Percentiles rank a stretch among this genome's conserved stretches.
phyloP scores from a whole-genome alignment of 768 basidiomycete genomes.

The Russula foetens region DNA sequence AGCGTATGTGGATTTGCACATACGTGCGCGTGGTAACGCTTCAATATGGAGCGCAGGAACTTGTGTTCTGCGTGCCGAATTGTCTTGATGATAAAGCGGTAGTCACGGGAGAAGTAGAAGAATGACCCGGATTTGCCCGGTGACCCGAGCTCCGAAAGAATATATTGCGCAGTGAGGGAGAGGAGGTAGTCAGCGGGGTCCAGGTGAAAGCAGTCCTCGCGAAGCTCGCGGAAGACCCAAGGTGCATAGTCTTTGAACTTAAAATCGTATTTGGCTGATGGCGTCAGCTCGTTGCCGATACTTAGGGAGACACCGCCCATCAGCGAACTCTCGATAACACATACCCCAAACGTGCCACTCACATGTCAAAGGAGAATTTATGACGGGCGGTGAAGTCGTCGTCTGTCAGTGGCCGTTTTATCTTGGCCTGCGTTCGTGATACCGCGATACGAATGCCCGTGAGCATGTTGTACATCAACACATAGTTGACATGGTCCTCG shows the following conservation, averaged over 20 bases:
- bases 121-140: constrained; percentile 98
- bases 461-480: constrained; percentile 99
- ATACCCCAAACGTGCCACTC: constrained; percentile 27
- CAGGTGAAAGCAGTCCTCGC: constrained; percentile 90
- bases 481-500: constrained; percentile 98
- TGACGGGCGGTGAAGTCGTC: constrained; percentile 86
- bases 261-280: constrained; percentile 97
- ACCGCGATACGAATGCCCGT: constrained; percentile 97
- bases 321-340: neutral
- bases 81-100: constrained; percentile 99
- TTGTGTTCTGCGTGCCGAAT: constrained; percentile 93
- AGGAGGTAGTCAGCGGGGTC: constrained; percentile 98
- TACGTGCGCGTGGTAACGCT: constrained; percentile 78
- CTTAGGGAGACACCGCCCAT: constrained; percentile 31
- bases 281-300: constrained; percentile 95
- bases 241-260: constrained; percentile 99
- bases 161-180: constrained; percentile 94
- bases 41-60: constrained; percentile 80
- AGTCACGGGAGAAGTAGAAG: constrained; percentile 98
- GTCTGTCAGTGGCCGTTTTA: constrained; percentile 71
- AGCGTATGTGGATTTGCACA: constrained; percentile 89
- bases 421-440: constrained; percentile 94
- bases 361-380: constrained; percentile 98
- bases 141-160: constrained; percentile 93
- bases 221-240: constrained; percentile 92